Evolutionary conservation across 1,139 yeast genomes (phyloP), one percentile per base, ranked within the genome.

Genomic region (Diutina scorzettiae): DNA sequence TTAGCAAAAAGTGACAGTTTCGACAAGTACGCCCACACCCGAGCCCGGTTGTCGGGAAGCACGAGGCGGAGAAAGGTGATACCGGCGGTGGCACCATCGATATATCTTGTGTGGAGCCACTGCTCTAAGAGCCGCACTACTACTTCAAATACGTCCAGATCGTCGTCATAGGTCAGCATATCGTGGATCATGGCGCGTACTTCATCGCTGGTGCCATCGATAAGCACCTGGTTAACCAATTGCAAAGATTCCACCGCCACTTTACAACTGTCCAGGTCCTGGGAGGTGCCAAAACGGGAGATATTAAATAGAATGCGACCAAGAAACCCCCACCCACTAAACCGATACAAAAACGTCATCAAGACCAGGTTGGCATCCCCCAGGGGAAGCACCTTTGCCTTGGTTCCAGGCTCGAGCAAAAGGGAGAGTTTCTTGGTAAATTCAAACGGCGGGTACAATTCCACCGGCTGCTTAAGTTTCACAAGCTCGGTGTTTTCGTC

Each of bases 321-420:
- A 29, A 89, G 52, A 36, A 83, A 64, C 0, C 93, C 74, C 95
- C 96, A 86, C 0, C 96, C 97, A 54, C 79, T 83, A 54, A 79
- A 86, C 5, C 72, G 69, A 55, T 81, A 76, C 37, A 81, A 63
- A 63, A 91, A 87, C 25, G 86, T 71, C 1, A 82, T 81, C 34
- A 84, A 67, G 5, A 78, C 69, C 29, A 63, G 67, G 27, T 62
- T 62, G 3, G 60, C 58, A 14, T 54, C 54, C 2, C 65, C 53
- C 2, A 75, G 59, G 1, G 84, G 76, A 27, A 85, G 58, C 1
- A 84, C 59, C 49, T 80, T 81, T 2, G 91, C 96, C 46, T 69
- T 73, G 0, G 95, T 81, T 3, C 81, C 79, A n/a, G 55, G 55
- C 16, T 59, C 55, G 41, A 75, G 57, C 8, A 67, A 49, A 42